phyloP scores from a whole-genome alignment of 2,329 filamentous ascomycete genomes.

The Xylaria sp. region DNA sequence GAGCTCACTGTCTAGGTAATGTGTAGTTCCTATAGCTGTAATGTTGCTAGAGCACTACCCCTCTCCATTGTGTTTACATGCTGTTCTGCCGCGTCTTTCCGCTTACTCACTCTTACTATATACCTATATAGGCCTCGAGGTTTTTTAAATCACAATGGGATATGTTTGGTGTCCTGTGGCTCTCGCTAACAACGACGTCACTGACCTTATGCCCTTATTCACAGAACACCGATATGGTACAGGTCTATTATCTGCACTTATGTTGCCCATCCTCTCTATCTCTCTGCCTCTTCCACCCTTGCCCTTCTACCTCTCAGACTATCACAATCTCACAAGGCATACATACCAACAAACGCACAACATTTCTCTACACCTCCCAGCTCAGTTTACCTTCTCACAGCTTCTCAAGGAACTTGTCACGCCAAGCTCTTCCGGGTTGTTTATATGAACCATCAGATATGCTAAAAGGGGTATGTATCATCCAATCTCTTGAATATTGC shows the following conservation, averaged over 20 bases:
- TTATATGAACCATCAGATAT: neutral
- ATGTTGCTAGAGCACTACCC: neutral
- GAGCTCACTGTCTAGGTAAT: neutral
- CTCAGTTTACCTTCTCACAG: neutral
- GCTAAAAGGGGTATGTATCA: neutral
- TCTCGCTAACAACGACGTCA: neutral
- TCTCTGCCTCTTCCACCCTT: neutral
- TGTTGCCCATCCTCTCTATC: neutral
- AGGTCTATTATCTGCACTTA: neutral
- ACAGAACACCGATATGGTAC: neutral
- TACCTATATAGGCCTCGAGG: neutral
- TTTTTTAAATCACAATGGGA: neutral
- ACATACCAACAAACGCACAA: neutral
- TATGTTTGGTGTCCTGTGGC: neutral
- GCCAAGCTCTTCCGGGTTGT: neutral
- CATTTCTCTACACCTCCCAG: neutral
- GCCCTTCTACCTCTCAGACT: neutral
- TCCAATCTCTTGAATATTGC: neutral
- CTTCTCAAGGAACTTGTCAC: neutral
- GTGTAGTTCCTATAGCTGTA: neutral
- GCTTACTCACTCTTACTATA: neutral
- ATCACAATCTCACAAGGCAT: neutral
- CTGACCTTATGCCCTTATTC: neutral
- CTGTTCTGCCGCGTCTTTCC: neutral
- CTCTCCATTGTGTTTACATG: neutral